Base-by-base conservation (phyloP, 495 filamentous ascomycete species). In the Corynascus novoguineensis region DNA sequence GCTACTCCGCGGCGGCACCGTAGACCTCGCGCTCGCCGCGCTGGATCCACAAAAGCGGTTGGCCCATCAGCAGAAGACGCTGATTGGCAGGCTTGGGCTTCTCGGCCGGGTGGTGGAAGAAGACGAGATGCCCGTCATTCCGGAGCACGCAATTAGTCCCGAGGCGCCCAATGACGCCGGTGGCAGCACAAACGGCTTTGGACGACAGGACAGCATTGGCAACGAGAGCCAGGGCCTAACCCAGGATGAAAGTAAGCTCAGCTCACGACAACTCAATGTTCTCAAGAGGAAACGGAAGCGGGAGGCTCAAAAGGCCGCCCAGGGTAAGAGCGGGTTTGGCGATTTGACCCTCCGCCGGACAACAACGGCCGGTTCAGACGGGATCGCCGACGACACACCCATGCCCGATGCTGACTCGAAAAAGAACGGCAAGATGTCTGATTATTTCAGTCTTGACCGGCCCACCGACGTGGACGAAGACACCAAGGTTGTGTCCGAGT, bases 401-500 rank as follows among this genome's bases (percentile, higher is more conserved):
- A 77, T 84, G 50, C 83, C 79, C 9, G 86, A 90, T 19, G 67
- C 75, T 19, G 73, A 78, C 46, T 68, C 74, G 3, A 73, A 84
- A 25, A 90, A 89, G 52, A 85, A 86, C 22, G 81, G 84, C 59
- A 83, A 88, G 44, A 64, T 92, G 63, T 86, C 90, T 53, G 92
- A 97, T 62, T 96, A 95, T 68, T 96, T 97, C 69, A 91, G 81
- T 27, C 78, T 97, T 14, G 89, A 96, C 37, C 80, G 88, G 42
- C 74, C 77, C 19, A 71, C 78, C 12, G 83, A 84, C 50, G 81
- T 83, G 0, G 90, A 96, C 61, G 93, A 98, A 64, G 88, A 92
- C 50, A 82, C 83, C 0, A 97, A 96, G 63, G 81, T 98, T 37
- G 87, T 96, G n/a, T 86, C 90, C 12, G 93, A 97, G 65, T 96